These are phyloP conservation scores for Hibiscus trionum DNA, from an alignment of 345 rosid species.

Conservation along the genomic window DNA sequence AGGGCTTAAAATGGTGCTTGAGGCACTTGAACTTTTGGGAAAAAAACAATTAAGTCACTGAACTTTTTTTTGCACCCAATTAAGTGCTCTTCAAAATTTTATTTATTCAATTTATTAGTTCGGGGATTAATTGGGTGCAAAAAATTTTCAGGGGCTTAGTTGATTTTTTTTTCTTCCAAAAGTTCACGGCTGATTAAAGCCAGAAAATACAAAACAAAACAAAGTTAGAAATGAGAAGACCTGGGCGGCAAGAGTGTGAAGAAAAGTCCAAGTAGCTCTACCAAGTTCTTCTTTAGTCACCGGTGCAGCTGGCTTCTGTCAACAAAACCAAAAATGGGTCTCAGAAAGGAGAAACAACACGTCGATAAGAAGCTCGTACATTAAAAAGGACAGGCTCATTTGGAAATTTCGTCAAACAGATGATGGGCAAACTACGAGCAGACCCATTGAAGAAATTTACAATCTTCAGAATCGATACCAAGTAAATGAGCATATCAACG, in stretches of 20 bases:
- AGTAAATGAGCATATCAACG: not conserved
- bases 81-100: no score
- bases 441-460: not conserved
- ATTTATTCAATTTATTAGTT: no score
- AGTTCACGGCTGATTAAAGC: no score
- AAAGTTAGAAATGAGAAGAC: conserved; percentile 20
- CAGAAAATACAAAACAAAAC: not conserved
- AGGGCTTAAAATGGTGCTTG: no score
- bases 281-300: conserved; percentile 90
- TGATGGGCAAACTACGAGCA: conserved; percentile 7
- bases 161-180: no score
- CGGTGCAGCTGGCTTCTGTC: conserved; percentile 56
- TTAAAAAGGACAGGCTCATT: not conserved
- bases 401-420: conserved; percentile 42
- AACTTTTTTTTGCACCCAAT: no score
- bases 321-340: conserved; percentile 9
- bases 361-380: no score
- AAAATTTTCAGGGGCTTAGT: no score
- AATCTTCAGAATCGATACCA: not conserved
- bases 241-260: conserved; percentile 94
- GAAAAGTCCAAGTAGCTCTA: conserved; percentile 91
- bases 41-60: no score
- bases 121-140: no score
- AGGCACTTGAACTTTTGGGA: no score
- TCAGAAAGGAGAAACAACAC: not conserved